Base-by-base conservation (phyloP, 495 filamentous ascomycete genomes). In the Penicillium robsamsonii region DNA sequence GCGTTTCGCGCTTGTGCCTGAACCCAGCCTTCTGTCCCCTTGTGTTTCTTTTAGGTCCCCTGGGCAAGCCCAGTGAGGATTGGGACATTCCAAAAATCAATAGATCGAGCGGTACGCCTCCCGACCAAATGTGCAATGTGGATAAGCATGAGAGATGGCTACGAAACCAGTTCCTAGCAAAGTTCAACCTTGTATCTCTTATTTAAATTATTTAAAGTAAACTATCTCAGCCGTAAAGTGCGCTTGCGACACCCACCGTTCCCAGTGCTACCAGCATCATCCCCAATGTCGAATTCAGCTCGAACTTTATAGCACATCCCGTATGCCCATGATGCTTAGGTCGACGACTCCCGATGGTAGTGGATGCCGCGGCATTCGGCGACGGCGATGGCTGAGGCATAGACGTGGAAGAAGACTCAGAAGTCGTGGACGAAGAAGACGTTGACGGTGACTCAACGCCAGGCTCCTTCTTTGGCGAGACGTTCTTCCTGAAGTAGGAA, bases 101-200 rank as follows among this genome's bases (percentile, higher is more conserved):
- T 69, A 67, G 66, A 62, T 63, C 54, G 65, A 68, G 65, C 60
- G 62, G 51, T 61, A 46, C 48, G 53, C 50, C 50, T 59, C 54
- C 38, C 58, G 60, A 64, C 46, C 48, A 61, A 66, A 69, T 69
- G 66, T 64, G 66, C 66, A 67, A 69, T 69, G 66, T 67, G 66
- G 66, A 69, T 69, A 66, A 68, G 66, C 64, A 69, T 67, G 66
- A 68, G 63, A 66, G 59, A 69, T 67, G 66, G 59, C 63, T 69
- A 69, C 66, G 63, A 66, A 59, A 64, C 50, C 48, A 45, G 60
- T 53, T 57, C 50, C 35, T 46, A 50, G 43, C 30, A 38, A 40
- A 46, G 35, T 44, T 53, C 42, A 56, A 42, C 38, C 38, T 62
- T 61, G 48, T 49, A 42, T 50, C 33, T 47, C 24, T 44, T 48